Conservation (phyloP, 441 rosid genomes). For the Adansonia madagascariensis region DNA sequence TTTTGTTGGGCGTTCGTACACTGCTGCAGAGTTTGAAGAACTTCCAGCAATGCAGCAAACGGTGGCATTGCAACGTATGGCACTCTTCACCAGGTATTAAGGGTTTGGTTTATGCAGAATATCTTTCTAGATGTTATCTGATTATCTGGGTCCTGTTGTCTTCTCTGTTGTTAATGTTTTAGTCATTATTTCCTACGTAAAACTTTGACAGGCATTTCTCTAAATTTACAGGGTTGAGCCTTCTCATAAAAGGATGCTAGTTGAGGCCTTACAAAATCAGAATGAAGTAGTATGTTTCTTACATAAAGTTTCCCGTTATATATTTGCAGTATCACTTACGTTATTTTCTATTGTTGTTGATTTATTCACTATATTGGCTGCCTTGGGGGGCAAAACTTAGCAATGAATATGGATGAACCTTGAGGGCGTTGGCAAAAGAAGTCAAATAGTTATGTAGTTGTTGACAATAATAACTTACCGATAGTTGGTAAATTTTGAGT, state of each 20-base stretch:
- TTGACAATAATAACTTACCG: background rate
- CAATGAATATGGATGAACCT: background rate
- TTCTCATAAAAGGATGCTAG: conserved; percentile 96
- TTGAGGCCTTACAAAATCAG: conserved; percentile 94
- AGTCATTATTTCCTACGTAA: conserved; percentile 13
- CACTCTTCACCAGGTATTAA: conserved; percentile 83
- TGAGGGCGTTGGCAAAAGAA: conserved; percentile 1
- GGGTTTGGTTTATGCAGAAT: conserved; percentile 16
- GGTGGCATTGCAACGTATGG: conserved; percentile 83
- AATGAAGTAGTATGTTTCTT: conserved; percentile 86
- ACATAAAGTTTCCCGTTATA: background rate
- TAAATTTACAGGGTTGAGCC: conserved; percentile 82
- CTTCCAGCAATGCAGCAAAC: conserved; percentile 91
- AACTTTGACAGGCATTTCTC: conserved; percentile 32
- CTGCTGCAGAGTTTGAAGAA: conserved; percentile 94
- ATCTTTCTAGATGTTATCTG: conserved; percentile 14
- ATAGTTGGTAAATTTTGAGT: background rate
- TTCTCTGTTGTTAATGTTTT: conserved; percentile 9
- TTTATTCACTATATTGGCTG: background rate
- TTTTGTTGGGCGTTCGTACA: conserved; percentile 79
- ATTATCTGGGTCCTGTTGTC: conserved; percentile 14
- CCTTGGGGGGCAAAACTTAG: background rate
- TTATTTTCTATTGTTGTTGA: conserved; percentile 16
- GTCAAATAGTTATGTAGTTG: conserved; percentile 12
- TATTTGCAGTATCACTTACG: background rate